These are phyloP conservation scores for Trichosporon asahii DNA, from an alignment of 1,284 basidiomycete species.

Conservation along the genomic window DNA sequence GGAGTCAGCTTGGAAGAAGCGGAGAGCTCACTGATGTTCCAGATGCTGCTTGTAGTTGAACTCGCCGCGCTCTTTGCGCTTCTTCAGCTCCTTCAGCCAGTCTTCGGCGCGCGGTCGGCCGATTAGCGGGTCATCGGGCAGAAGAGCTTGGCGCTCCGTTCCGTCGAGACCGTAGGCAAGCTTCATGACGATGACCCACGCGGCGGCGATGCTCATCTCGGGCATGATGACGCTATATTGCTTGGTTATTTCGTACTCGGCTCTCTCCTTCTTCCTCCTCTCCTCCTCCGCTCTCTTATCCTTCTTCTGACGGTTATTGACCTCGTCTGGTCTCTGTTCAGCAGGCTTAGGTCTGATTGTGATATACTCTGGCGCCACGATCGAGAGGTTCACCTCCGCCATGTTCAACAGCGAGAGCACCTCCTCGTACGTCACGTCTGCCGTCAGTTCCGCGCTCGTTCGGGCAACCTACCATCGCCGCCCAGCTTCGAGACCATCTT, in stretches of 20 bases:
- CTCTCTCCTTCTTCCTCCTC: constrained; percentile 46
- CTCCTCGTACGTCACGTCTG: constrained; percentile 59
- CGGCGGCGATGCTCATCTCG: constrained; percentile 68
- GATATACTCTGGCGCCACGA: constrained; percentile 38
- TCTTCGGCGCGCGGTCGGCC: constrained; percentile 60
- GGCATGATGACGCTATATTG: constrained; percentile 57
- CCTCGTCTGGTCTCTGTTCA: too few species aligned
- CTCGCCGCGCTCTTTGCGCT: constrained; percentile 42
- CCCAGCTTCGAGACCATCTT: constrained; percentile 66
- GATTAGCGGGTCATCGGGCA: constrained; percentile 55
- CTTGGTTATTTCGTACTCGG: constrained; percentile 15
- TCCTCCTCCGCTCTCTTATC: too few species aligned
- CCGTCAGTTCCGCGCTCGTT: constrained; percentile 58
- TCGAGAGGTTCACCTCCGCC: constrained; percentile 38
- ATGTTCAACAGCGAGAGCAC: constrained; percentile 33
- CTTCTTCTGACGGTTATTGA: too few species aligned
- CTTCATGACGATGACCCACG: constrained; percentile 69
- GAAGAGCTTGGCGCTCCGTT: constrained; percentile 50
- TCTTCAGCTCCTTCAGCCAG: constrained; percentile 57
- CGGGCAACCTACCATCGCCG: constrained; percentile 64
- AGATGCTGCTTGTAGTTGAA: constrained; percentile 23
- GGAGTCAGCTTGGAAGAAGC: background rate
- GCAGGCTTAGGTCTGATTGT: background rate
- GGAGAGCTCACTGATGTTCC: constrained; percentile 28
- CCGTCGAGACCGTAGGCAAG: constrained; percentile 79